phyloP scores from a whole-genome alignment of 2,329 filamentous ascomycete species.

The Mycosphaerella sp. region DNA sequence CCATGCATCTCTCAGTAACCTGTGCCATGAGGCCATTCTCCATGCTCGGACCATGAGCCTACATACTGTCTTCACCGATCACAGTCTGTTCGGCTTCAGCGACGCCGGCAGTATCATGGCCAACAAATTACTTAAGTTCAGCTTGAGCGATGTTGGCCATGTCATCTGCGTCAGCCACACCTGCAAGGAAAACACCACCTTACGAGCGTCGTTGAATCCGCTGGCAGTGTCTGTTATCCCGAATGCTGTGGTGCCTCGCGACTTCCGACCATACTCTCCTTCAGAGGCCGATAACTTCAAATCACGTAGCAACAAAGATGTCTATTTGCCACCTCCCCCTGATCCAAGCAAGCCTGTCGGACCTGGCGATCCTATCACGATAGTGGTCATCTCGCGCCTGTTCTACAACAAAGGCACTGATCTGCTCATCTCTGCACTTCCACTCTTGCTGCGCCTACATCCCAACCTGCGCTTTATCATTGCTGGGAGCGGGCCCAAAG shows the following conservation, averaged over 20 bases:
- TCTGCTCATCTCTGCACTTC: conserved; percentile 90
- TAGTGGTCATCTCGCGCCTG: conserved; percentile 91
- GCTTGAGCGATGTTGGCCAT: conserved; percentile 92
- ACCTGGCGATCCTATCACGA: conserved; percentile 82
- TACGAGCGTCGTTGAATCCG: conserved; percentile 88
- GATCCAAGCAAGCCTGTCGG: conserved; percentile 63
- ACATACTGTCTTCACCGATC: conserved; percentile 93
- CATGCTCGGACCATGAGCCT: conserved; percentile 95
- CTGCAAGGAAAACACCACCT: conserved; percentile 96
- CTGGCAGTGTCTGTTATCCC: conserved; percentile 97
- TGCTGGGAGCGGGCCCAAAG: conserved; percentile 89
- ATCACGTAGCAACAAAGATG: conserved; percentile 22
- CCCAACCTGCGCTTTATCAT: conserved; percentile 96
- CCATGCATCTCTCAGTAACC: conserved; percentile 86
- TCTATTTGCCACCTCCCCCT: conserved; percentile 40
- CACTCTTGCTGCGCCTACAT: conserved; percentile 80
- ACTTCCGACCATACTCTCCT: conserved; percentile 68
- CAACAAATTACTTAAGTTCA: conserved; percentile 96
- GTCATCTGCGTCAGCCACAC: conserved; percentile 98
- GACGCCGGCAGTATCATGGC: conserved; percentile 93
- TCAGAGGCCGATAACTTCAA: conserved; percentile 23
- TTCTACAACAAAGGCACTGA: conserved; percentile 99
- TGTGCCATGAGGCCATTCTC: conserved; percentile 91
- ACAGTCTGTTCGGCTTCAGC: conserved; percentile 94
- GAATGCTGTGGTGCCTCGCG: conserved; percentile 93